Conservation (phyloP, 169 alveolate genomes). For the Cryptosporidium viatorum region DNA sequence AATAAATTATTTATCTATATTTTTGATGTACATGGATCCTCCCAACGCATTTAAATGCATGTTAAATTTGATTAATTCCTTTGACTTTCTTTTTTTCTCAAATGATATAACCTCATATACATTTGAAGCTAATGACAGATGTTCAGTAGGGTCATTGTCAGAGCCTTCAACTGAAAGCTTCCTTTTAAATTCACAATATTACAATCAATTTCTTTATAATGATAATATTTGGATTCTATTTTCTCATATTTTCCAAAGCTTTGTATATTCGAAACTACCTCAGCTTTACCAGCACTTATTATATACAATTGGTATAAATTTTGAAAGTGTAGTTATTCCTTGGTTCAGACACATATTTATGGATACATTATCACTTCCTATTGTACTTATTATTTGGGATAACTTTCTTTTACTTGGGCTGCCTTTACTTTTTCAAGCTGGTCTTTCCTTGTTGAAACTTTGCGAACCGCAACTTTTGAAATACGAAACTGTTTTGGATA, state of each 20-base stretch:
- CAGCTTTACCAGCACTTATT: slow-evolving; percentile 61
- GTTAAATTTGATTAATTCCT: slow-evolving; percentile 44
- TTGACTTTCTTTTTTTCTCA: slow-evolving; percentile 29
- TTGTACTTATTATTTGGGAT: slow-evolving; percentile 57
- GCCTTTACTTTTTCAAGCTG: slow-evolving; percentile 71
- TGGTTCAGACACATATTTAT: slow-evolving; percentile 64
- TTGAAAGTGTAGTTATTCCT: slow-evolving; percentile 47
- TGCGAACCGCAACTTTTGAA: slow-evolving; percentile 48
- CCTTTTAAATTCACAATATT: slow-evolving; percentile 5
- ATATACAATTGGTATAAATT: slow-evolving; percentile 37
- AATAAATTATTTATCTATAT: slow-evolving; percentile 35
- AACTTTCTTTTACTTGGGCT: slow-evolving; percentile 54
- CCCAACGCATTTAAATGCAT: slow-evolving; percentile 68
- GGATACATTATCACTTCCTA: slow-evolving; percentile 48
- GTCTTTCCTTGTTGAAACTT: slow-evolving; percentile 39
- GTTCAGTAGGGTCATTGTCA: not conserved
- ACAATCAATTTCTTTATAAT: slow-evolving; percentile 1
- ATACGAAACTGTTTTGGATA: slow-evolving; percentile 11
- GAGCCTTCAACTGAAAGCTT: not conserved
- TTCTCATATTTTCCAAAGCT: slow-evolving; percentile 67
- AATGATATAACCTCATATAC: not conserved
- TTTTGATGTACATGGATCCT: slow-evolving; percentile 71
- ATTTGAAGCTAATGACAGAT: not conserved
- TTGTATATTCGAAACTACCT: slow-evolving; percentile 51
- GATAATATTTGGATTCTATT: slow-evolving; percentile 47